A percentile compares a stretch with the other conserved stretches of the same genome.
phyloP scores from a whole-genome alignment of 1,139 yeast genomes.

The Hanseniaspora uvarum region DNA sequence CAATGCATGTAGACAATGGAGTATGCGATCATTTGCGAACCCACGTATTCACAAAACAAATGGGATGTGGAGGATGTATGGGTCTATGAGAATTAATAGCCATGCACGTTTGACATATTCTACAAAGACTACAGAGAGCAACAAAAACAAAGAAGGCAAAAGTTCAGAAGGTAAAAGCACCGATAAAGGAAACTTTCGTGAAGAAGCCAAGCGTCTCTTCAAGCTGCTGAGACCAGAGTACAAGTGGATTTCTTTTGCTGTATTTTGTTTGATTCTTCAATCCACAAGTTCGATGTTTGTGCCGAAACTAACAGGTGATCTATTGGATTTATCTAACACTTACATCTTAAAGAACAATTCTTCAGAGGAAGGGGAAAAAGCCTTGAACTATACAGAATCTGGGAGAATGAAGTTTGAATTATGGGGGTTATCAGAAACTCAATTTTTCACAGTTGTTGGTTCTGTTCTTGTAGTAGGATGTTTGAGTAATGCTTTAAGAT shows the following conservation, averaged over 20 bases:
- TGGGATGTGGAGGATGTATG: neutral
- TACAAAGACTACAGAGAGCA: neutral
- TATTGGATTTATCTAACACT: conserved; percentile 43
- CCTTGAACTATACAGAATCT: conserved; percentile 25
- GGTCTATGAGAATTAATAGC: neutral
- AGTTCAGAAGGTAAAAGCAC: conserved; percentile 3
- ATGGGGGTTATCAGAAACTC: conserved; percentile 43
- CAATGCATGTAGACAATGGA: neutral
- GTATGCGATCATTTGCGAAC: neutral
- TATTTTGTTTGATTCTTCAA: conserved; percentile 49
- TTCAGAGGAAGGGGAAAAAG: conserved; percentile 13
- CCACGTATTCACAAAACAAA: neutral
- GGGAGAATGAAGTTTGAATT: conserved; percentile 29
- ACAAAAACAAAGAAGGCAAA: conserved; percentile 18
- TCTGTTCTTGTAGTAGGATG: conserved; percentile 64
- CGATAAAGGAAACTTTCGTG: conserved; percentile 18
- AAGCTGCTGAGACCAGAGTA: conserved; percentile 45
- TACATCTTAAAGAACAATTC: conserved; percentile 19
- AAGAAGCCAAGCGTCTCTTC: conserved; percentile 41
- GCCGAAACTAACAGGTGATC: conserved; percentile 76
- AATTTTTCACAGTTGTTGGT: conserved; percentile 42
- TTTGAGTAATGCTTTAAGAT: conserved; percentile 67
- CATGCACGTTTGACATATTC: neutral
- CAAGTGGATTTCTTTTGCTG: conserved; percentile 46
- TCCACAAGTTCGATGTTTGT: conserved; percentile 62